Conservation (phyloP, 768 basidiomycete genomes). For the Lactarius quietus region DNA sequence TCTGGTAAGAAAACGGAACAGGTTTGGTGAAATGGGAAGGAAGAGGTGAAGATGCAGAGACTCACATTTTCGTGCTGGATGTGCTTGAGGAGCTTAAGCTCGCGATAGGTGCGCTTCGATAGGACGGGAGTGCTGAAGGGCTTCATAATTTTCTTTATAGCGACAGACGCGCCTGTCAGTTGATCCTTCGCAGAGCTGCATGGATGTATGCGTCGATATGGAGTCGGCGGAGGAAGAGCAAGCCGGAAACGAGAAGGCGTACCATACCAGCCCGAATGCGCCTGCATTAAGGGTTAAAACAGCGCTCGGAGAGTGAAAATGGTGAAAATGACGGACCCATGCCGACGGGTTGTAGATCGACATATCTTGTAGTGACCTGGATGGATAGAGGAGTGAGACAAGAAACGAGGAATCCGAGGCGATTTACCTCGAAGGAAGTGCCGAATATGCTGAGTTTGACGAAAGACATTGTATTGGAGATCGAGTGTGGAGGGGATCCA, state of each 20-base stretch:
- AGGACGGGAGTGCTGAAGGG: slow-evolving; percentile 99
- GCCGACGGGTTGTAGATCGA: slow-evolving; percentile 97
- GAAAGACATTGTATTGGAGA: slow-evolving; percentile 63
- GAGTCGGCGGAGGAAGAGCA: no score
- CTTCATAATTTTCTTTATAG: slow-evolving; percentile 99
- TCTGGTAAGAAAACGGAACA: slow-evolving; percentile 44
- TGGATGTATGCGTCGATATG: slow-evolving; percentile 1
- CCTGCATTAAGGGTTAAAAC: slow-evolving; percentile 41
- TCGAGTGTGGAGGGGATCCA: slow-evolving; percentile 4
- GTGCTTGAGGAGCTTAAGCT: slow-evolving; percentile 97
- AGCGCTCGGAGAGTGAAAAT: background rate
- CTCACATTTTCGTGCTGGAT: slow-evolving; percentile 96
- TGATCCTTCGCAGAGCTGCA: slow-evolving; percentile 90
- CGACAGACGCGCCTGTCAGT: slow-evolving; percentile 87
- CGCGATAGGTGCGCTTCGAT: slow-evolving; percentile 94
- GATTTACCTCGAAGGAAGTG: slow-evolving; percentile 87
- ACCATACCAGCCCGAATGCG: slow-evolving; percentile 99
- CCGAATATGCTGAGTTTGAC: slow-evolving; percentile 99
- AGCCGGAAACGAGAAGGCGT: slow-evolving; percentile 7
- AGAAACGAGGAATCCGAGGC: slow-evolving; percentile 2
- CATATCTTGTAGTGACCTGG: slow-evolving; percentile 96
- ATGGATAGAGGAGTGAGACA: slow-evolving; percentile 1
- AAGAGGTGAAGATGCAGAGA: slow-evolving; percentile 20
- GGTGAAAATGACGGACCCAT: slow-evolving; percentile 68
- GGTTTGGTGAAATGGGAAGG: slow-evolving; percentile 4